These are phyloP conservation scores for Oryza longistaminata DNA, from an alignment of 176 grass and related monocot species.

Conservation along the genomic window DNA sequence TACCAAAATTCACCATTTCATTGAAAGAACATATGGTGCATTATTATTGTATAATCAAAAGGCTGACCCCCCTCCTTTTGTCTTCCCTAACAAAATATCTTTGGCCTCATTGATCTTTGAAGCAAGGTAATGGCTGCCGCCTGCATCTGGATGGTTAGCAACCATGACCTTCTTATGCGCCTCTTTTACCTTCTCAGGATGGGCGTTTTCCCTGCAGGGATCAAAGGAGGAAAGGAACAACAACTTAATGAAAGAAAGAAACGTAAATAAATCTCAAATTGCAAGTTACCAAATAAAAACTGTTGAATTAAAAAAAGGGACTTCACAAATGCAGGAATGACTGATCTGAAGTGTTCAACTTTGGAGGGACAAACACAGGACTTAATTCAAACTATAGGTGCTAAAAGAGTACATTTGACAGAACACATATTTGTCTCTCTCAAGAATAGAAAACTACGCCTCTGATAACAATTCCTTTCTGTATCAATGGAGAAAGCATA, in stretches of 20 bases:
- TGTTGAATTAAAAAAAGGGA: neutral
- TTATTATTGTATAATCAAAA: conserved; percentile 49
- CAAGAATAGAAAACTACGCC: neutral
- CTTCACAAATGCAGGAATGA: neutral
- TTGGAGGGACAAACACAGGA: neutral
- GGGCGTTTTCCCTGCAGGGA: conserved; percentile 53
- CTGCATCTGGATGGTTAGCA: conserved; percentile 80
- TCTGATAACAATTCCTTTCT: neutral
- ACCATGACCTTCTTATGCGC: conserved; percentile 83
- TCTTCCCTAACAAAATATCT: conserved; percentile 69
- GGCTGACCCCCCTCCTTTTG: conserved; percentile 66
- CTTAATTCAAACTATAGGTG: neutral
- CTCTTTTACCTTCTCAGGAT: conserved; percentile 84
- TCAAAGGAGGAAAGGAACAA: conserved; percentile 1
- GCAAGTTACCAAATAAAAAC: neutral
- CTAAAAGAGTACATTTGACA: neutral
- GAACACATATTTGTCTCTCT: neutral
- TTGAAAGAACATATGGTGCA: neutral
- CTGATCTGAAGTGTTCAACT: neutral
- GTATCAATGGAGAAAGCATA: neutral
- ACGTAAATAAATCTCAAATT: neutral
- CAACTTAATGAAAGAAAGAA: neutral
- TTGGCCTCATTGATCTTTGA: conserved; percentile 93
- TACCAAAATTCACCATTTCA: neutral
- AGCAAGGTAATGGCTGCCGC: conserved; percentile 88